Base-by-base conservation (phyloP, 1,284 basidiomycete genomes). In the Cutaneotrichosporon cavernicola region DNA sequence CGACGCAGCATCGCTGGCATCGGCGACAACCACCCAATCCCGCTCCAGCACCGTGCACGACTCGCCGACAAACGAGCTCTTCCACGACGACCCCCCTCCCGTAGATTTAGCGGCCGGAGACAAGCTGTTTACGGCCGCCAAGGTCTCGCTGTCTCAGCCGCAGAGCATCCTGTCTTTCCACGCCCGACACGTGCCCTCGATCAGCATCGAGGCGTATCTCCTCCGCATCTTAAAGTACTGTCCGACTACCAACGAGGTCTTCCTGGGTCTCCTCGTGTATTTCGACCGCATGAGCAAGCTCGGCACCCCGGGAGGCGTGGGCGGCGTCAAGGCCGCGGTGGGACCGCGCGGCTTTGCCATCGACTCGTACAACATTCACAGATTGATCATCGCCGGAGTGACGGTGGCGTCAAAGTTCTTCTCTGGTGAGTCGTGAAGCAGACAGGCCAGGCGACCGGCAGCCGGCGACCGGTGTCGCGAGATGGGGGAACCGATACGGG, bases 371-470 rank as follows among this genome's bases (percentile, higher is more conserved):
- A 99, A 99, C 75, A 90, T 99, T 31, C 96, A 99, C 81, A 86
- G 93, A 36, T 83, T 99, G 53, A 91, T 99, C 73, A 98, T 99
- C 70, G 95, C 96, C 1, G 96, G 96, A 4, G 90, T 99, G 31
- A 98, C 96, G 3, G 96, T 99, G 10, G 95, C 96, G 21, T 94
- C 91, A 83, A 99, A 99, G 80, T 99, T 99, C 80, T 98, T 98
- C 79, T 93, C 90, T 65, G 79, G 79, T 80, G 60, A 66, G 77
- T 74, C n/a, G 26, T 7, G 32, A 18, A n/a, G 34, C 56, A 36
- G 30, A 14, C 18, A 18, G 56, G 47, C 47, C 5, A n/a, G 47
- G 49, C 49, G n/a, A 18, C 16, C 43, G 7, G 43, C 43, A 46
- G 43, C 43, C 43, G 38, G 38, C 43, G 18, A 46, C 10, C 38